Conservation (phyloP, 2,329 filamentous ascomycete species). For the Clonostachys solani region DNA sequence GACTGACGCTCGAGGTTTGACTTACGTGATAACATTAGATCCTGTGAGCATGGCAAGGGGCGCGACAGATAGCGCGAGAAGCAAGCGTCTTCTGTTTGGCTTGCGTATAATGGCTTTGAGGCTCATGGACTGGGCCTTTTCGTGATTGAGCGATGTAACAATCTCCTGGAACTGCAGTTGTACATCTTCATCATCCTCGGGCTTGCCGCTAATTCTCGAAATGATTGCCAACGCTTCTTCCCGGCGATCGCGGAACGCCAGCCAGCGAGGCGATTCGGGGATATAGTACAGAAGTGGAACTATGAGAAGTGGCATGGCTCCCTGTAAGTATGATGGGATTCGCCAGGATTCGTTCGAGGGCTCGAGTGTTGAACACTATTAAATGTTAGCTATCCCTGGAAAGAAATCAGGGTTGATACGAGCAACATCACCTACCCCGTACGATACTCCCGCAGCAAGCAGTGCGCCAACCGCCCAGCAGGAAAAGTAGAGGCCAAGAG, state of each 20-base stretch:
- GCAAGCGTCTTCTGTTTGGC: conserved; percentile 1
- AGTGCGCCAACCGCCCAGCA: conserved; percentile 14
- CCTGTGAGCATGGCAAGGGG: conserved; percentile 4
- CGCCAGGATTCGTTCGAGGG: conserved; percentile 19
- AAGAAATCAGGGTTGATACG: not conserved
- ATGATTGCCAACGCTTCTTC: conserved; percentile 9
- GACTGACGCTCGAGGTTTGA: not conserved
- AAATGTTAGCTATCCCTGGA: not conserved
- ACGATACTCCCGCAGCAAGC: conserved; percentile 12
- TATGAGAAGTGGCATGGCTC: not conserved
- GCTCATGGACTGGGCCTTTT: not conserved
- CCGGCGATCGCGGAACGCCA: conserved; percentile 7
- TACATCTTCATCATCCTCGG: not conserved
- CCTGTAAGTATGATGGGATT: conserved; percentile 18
- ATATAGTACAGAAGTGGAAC: conserved; percentile 12
- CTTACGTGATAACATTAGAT: conserved; percentile 4
- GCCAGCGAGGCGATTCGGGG: conserved; percentile 25
- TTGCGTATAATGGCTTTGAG: not conserved
- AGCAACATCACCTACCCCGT: conserved; percentile 9
- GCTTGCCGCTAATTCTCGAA: not conserved
- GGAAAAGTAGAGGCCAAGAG: conserved; percentile 9
- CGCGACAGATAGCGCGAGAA: not conserved
- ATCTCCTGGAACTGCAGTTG: conserved; percentile 5
- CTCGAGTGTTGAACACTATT: conserved; percentile 13
- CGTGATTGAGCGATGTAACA: conserved; percentile 2